phyloP scores from a whole-genome alignment of 1,139 yeast genomes.

The Yamadazyma buinensis region DNA sequence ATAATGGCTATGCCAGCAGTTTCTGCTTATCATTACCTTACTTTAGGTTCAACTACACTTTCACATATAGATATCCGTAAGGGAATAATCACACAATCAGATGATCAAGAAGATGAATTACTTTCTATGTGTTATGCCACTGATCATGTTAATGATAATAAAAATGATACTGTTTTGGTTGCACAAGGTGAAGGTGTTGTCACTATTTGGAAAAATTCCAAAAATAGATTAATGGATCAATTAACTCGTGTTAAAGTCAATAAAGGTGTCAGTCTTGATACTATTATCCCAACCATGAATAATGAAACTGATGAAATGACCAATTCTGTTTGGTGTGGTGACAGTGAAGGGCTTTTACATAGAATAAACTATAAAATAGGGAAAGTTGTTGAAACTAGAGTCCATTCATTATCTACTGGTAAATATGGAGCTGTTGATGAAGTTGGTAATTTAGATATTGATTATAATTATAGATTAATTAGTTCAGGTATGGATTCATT shows the following conservation, averaged over 20 bases:
- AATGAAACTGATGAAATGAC: slow-evolving; percentile 51
- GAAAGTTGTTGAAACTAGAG: slow-evolving; percentile 60
- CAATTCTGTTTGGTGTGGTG: slow-evolving; percentile 76
- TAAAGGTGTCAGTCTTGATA: slow-evolving; percentile 73
- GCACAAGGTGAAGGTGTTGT: slow-evolving; percentile 92
- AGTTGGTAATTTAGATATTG: slow-evolving; percentile 72
- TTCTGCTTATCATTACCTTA: slow-evolving; percentile 76
- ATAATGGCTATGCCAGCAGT: slow-evolving; percentile 64
- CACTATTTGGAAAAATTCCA: slow-evolving; percentile 80
- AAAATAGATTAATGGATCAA: slow-evolving; percentile 71
- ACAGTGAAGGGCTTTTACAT: slow-evolving; percentile 74
- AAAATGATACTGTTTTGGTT: slow-evolving; percentile 61
- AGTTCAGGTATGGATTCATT: slow-evolving; percentile 81
- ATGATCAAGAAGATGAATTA: slow-evolving; percentile 91
- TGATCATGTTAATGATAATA: slow-evolving; percentile 44
- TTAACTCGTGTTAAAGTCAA: slow-evolving; percentile 71
- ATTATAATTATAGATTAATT: slow-evolving; percentile 70
- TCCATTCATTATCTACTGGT: slow-evolving; percentile 53
- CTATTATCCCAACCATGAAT: slow-evolving; percentile 71
- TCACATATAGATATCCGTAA: slow-evolving; percentile 78
- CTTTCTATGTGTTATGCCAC: slow-evolving; percentile 65
- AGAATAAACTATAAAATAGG: slow-evolving; percentile 66
- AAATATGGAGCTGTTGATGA: slow-evolving; percentile 49
- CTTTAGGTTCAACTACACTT: slow-evolving; percentile 81
- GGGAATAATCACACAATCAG: slow-evolving; percentile 60